Conservation (phyloP, 2,329 filamentous ascomycete genomes). For the Paecilomyces sp. region DNA sequence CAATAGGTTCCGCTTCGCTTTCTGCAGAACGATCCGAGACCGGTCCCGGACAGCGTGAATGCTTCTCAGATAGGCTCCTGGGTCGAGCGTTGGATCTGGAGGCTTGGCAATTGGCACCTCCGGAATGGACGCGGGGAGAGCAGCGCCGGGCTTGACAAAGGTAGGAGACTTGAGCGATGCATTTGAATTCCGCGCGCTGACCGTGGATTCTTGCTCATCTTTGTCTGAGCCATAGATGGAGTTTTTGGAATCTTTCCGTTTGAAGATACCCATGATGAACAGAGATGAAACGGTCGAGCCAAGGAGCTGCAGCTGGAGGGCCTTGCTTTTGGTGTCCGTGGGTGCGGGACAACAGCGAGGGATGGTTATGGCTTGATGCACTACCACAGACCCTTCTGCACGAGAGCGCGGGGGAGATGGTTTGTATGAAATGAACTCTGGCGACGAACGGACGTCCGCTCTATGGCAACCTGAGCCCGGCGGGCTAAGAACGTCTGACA, state of each 20-base stretch:
- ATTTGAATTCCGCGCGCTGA: conserved; percentile 35
- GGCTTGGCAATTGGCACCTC: conserved; percentile 76
- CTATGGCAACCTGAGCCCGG: not conserved
- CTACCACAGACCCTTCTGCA: not conserved
- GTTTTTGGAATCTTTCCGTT: conserved; percentile 38
- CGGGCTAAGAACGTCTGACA: not conserved
- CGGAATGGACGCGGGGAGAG: conserved; percentile 50
- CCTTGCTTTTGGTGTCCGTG: not conserved
- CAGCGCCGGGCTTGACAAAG: conserved; percentile 34
- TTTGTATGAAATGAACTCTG: not conserved
- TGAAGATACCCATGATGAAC: conserved; percentile 38
- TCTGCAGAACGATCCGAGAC: conserved; percentile 64
- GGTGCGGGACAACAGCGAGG: not conserved
- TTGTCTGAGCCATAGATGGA: conserved; percentile 26
- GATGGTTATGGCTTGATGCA: not conserved
- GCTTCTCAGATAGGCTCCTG: conserved; percentile 83
- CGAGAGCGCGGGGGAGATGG: not conserved
- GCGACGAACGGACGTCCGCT: not conserved
- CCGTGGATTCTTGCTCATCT: conserved; percentile 33
- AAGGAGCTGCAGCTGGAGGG: not conserved
- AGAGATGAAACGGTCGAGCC: not conserved
- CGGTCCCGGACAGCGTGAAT: conserved; percentile 81
- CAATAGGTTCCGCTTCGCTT: conserved; percentile 68
- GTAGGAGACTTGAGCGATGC: conserved; percentile 45
- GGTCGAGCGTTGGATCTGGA: conserved; percentile 81